phyloP scores from a whole-genome alignment of 306 rosid genomes.

The Trifolium repens region DNA sequence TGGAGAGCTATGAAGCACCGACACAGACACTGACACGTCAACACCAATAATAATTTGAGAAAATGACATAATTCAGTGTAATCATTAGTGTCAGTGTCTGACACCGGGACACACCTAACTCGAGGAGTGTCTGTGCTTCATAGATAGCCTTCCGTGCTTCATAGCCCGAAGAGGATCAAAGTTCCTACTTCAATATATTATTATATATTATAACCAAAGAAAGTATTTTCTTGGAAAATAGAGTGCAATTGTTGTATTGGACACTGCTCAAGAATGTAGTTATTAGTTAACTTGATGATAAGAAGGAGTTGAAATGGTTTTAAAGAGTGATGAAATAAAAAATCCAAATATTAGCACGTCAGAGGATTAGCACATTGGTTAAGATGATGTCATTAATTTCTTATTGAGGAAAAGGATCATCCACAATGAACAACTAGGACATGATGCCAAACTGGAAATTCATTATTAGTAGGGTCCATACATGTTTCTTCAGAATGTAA shows the following conservation, averaged over 20 bases:
- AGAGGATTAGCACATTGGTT: not conserved
- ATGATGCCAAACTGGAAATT: constrained; percentile 39
- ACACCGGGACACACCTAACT: no score
- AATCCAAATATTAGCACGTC: not conserved
- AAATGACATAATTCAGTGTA: no score
- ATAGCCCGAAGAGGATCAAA: not conserved
- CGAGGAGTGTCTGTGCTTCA: no score
- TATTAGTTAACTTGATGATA: not conserved
- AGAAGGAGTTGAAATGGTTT: no score
- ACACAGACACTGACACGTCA: no score
- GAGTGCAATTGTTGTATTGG: not conserved
- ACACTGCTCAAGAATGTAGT: not conserved
- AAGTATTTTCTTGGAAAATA: not conserved
- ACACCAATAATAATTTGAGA: no score
- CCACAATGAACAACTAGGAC: constrained; percentile 38
- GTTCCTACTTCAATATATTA: not conserved
- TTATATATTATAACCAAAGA: not conserved
- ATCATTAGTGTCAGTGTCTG: no score
- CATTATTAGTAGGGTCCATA: constrained; percentile 46
- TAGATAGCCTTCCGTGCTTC: no score
- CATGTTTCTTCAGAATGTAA: constrained; percentile 39
- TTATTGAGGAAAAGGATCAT: not conserved
- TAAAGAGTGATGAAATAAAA: not conserved
- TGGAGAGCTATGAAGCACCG: not conserved
- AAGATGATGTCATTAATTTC: not conserved